A percentile compares a stretch with the other conserved stretches of the same genome.
Evolutionary conservation across 371 early-diverging fungal species (phyloP).

Genomic region (Nematocida parisii): DNA sequence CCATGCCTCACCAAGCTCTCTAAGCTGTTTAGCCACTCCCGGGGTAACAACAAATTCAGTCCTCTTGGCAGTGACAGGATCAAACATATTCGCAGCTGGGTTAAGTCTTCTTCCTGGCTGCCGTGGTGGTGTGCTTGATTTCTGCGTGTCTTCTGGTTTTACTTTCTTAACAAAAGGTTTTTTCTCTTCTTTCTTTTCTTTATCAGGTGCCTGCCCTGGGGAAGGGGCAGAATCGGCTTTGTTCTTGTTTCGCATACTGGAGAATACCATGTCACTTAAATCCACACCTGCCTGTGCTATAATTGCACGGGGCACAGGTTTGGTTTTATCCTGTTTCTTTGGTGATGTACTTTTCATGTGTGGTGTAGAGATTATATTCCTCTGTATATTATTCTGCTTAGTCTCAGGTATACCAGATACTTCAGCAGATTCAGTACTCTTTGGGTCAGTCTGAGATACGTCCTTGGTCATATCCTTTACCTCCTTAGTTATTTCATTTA

Average conservation of each 20-base stretch:
- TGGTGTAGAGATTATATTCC: background rate
- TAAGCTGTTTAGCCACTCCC: background rate
- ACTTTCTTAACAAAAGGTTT: background rate
- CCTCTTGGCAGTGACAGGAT: constrained; percentile 28
- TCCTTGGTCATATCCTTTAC: no score
- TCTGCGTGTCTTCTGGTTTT: background rate
- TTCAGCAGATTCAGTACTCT: background rate
- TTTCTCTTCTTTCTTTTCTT: background rate
- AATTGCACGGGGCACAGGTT: background rate
- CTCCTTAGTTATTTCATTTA: background rate
- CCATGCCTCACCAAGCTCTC: background rate
- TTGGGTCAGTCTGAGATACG: no score
- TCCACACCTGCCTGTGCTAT: background rate
- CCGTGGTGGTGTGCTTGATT: background rate
- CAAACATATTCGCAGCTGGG: constrained; percentile 37
- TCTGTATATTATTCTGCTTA: background rate
- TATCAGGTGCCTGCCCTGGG: background rate
- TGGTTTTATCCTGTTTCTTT: constrained; percentile 17
- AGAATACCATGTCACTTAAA: constrained; percentile 21
- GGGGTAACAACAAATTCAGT: constrained; percentile 20
- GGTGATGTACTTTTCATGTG: background rate
- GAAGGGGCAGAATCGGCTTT: background rate
- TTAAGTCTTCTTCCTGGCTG: constrained; percentile 9
- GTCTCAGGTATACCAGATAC: background rate
- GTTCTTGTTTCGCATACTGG: background rate